phyloP scores from a whole-genome alignment of 768 basidiomycete genomes.

The Terana coerulea region DNA sequence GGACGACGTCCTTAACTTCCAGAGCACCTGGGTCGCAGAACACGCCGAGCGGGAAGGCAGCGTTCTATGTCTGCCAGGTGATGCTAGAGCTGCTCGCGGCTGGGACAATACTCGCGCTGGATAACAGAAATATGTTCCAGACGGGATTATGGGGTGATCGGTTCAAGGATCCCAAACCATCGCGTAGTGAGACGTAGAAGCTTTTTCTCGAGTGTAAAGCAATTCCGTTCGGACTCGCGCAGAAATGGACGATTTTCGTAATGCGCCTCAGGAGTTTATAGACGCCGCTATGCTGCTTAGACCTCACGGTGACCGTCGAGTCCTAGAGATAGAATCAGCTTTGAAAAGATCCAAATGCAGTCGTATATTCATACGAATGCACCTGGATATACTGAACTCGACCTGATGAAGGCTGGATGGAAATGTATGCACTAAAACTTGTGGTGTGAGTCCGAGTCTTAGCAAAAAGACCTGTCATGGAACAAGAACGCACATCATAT shows the following conservation, averaged over 20 bases:
- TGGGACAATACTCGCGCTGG: not conserved
- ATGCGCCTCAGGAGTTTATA: not conserved
- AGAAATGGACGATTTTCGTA: not conserved
- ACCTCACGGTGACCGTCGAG: not conserved
- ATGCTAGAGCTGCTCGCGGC: conserved; percentile 10
- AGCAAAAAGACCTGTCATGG: too few species aligned
- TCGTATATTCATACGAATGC: too few species aligned
- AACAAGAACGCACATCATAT: too few species aligned
- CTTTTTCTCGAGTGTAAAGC: not conserved
- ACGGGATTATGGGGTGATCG: conserved; percentile 4
- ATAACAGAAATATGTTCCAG: not conserved
- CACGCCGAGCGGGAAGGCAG: conserved; percentile 7
- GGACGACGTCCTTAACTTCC: conserved; percentile 2
- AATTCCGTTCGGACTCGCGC: not conserved
- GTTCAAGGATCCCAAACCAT: not conserved
- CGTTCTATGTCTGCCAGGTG: conserved; percentile 18
- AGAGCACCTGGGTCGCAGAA: conserved; percentile 12
- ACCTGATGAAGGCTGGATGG: too few species aligned
- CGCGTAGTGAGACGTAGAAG: not conserved
- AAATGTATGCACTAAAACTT: too few species aligned
- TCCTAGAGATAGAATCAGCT: too few species aligned
- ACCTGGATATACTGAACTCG: too few species aligned
- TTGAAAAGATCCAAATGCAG: too few species aligned
- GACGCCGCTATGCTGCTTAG: not conserved
- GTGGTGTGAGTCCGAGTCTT: too few species aligned